Conservation (phyloP, 2,329 filamentous ascomycete species). For the Botrytis galanthina region DNA sequence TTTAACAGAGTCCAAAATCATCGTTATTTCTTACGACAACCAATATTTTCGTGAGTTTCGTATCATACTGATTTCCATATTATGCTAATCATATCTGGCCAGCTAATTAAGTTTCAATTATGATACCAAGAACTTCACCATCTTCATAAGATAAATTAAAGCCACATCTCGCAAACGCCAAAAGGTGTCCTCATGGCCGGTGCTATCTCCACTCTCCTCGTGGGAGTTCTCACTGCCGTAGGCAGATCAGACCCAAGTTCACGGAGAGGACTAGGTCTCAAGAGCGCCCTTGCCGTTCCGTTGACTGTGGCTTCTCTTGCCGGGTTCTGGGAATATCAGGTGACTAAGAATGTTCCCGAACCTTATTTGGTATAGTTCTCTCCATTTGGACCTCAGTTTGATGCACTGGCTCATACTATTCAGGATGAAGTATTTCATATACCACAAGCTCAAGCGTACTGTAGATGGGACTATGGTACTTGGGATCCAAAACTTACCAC, state of each 20-base stretch:
- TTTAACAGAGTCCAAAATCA: background rate
- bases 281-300: background rate
- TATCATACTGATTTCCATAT: background rate
- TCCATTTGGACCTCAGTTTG: background rate
- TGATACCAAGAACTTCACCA: background rate
- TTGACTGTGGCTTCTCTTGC: conserved; percentile 11
- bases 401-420: background rate
- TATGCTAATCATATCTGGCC: background rate
- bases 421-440: conserved; percentile 89
- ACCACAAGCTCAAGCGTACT: conserved; percentile 87
- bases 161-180: background rate
- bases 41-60: background rate
- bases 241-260: background rate
- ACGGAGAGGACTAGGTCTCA: background rate
- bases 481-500: conserved; percentile 99
- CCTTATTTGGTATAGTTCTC: conserved; percentile 33
- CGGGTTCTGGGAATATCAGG: conserved; percentile 33
- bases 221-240: conserved; percentile 1
- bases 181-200: conserved; percentile 35
- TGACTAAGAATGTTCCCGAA: conserved; percentile 33
- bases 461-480: conserved; percentile 65
- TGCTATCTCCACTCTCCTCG: conserved; percentile 30
- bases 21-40: background rate
- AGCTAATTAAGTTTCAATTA: background rate
- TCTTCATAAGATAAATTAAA: background rate